A percentile compares a stretch with the other conserved stretches of the same genome.
phyloP scores from a whole-genome alignment of 31 red algal genomes.

The Odonthalia washingtoniensis region DNA sequence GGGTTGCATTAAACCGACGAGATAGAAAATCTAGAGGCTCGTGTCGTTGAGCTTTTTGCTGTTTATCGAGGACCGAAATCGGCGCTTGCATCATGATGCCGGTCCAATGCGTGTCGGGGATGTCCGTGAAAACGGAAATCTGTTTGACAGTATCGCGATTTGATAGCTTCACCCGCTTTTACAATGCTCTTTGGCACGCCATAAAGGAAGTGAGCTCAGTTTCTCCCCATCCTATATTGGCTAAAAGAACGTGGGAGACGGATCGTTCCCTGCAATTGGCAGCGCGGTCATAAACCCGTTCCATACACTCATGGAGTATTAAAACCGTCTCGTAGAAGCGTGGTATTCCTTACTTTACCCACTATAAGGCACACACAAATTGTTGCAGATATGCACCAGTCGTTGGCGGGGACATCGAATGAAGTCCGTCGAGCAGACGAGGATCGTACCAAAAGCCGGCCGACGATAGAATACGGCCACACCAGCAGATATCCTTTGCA shows the following conservation, averaged over 20 bases:
- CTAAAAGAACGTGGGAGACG: neutral
- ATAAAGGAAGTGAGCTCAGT: neutral
- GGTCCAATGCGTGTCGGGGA: neutral
- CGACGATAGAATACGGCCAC: constrained; percentile 22
- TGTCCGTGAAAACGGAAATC: neutral
- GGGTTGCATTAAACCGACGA: neutral
- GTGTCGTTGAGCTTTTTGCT: neutral
- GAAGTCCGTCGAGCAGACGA: constrained; percentile 11
- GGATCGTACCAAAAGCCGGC: constrained; percentile 27
- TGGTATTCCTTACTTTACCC: neutral
- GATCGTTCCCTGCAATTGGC: neutral
- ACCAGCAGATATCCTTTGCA: constrained; percentile 23
- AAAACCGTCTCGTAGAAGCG: neutral
- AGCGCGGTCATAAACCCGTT: neutral
- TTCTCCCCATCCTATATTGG: neutral
- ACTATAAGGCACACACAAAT: constrained; percentile 4
- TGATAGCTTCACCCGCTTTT: neutral
- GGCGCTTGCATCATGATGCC: constrained; percentile 6
- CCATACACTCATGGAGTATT: neutral
- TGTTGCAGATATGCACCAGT: constrained; percentile 4
- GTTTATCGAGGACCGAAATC: neutral
- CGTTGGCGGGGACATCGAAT: constrained; percentile 11
- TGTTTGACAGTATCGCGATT: neutral
- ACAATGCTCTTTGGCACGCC: constrained; percentile 6
- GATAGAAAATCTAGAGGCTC: neutral